These are phyloP conservation scores for Zygosaccharomyces kombuchaensis DNA, from an alignment of 805 yeast genomes.

Conservation along the genomic window DNA sequence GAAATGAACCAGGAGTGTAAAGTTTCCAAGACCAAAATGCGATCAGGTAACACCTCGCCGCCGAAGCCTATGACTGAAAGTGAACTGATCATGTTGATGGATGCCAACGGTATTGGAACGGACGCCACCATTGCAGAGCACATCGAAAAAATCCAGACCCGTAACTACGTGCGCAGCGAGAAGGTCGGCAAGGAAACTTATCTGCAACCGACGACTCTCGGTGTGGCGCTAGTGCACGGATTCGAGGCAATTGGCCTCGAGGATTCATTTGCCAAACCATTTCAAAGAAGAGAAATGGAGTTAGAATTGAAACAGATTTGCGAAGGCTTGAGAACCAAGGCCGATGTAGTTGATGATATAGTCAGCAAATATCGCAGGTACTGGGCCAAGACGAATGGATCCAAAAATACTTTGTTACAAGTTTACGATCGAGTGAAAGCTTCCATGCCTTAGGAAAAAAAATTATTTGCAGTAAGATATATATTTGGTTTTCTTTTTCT, in stretches of 20 bases:
- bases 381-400: slow-evolving; percentile 26
- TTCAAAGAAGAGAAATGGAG: slow-evolving; percentile 74
- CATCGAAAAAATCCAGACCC: slow-evolving; percentile 66
- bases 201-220: slow-evolving; percentile 75
- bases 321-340: slow-evolving; percentile 52
- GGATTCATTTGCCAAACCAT: slow-evolving; percentile 86
- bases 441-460: slow-evolving; percentile 11
- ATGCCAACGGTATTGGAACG: slow-evolving; percentile 95
- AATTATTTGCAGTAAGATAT: neutral
- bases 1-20: slow-evolving; percentile 51
- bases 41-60: slow-evolving; percentile 72
- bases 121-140: slow-evolving; percentile 99
- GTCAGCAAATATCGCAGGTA: slow-evolving; percentile 55
- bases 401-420: slow-evolving; percentile 28
- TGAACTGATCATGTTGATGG: slow-evolving; percentile 90
- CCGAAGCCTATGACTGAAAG: slow-evolving; percentile 87
- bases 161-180: slow-evolving; percentile 61
- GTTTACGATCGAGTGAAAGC: slow-evolving; percentile 29
- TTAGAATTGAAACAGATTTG: slow-evolving; percentile 60
- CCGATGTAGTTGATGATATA: slow-evolving; percentile 52
- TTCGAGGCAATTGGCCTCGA: slow-evolving; percentile 70
- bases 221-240: slow-evolving; percentile 83
- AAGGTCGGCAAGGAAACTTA: slow-evolving; percentile 38
- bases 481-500: neutral
- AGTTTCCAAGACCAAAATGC: slow-evolving; percentile 54